These are phyloP conservation scores for Atractiella rhizophila DNA, from an alignment of 768 basidiomycete genomes.

Conservation along the genomic window DNA sequence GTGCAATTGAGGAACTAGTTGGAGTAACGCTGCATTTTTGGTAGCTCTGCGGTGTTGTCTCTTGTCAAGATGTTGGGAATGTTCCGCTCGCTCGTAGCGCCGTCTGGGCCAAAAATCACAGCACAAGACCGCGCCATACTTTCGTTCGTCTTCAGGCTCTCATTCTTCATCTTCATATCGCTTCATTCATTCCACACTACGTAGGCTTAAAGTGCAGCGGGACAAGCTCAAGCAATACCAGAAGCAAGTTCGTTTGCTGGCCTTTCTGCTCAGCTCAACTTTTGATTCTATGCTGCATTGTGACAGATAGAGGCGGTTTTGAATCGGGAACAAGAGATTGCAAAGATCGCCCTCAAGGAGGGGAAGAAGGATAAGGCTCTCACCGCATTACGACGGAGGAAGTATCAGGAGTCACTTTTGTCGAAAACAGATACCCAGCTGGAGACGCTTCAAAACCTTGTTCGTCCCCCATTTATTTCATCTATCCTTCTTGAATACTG, in stretches of 20 bases:
- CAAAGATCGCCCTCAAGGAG: conserved; percentile 47
- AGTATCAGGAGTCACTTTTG: conserved; percentile 75
- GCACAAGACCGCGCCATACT: too few relatives aligned
- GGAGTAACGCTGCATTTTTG: too few relatives aligned
- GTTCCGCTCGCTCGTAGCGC: too few relatives aligned
- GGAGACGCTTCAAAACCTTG: conserved; percentile 66
- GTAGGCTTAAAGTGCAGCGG: conserved; percentile 76
- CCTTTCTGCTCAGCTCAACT: neutral
- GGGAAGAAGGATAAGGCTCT: conserved; percentile 72
- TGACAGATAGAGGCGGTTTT: conserved; percentile 58
- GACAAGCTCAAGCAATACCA: conserved; percentile 92
- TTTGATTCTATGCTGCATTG: neutral
- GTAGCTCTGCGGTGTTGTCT: too few relatives aligned
- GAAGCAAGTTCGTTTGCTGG: conserved; percentile 43
- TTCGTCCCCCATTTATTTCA: conserved; percentile 22
- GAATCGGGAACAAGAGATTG: conserved; percentile 68
- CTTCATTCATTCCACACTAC: too few relatives aligned
- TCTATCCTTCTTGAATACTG: neutral
- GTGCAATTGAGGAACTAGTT: too few relatives aligned
- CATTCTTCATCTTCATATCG: too few relatives aligned
- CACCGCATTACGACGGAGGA: conserved; percentile 62
- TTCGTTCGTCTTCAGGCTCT: too few relatives aligned
- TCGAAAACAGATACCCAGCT: conserved; percentile 71
- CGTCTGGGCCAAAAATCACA: too few relatives aligned
- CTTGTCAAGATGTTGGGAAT: too few relatives aligned